Conservation (phyloP, 2,329 filamentous ascomycete species). For the Tolypocladium cylindrosporum region DNA sequence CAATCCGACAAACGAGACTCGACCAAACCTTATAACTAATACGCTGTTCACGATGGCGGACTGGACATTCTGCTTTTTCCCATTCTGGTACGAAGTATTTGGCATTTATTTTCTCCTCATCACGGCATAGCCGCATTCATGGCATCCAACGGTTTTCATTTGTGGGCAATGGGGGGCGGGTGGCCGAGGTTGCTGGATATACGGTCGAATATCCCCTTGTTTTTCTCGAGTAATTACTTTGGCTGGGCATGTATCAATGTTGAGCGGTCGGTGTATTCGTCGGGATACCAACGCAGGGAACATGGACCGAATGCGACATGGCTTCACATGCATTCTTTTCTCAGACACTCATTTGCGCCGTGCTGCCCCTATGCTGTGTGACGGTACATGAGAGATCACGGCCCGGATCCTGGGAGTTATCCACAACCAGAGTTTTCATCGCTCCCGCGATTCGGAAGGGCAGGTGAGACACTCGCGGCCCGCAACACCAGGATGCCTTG, state of each 20-base stretch:
- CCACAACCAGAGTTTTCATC: not conserved
- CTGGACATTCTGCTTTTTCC: not conserved
- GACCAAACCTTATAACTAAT: not conserved
- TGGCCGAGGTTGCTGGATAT: not conserved
- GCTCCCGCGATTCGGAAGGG: not conserved
- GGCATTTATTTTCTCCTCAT: too few species aligned
- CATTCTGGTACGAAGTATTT: not conserved
- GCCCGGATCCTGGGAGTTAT: not conserved
- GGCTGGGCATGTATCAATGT: not conserved
- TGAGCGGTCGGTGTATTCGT: too few species aligned
- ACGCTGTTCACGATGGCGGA: not conserved
- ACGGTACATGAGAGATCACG: not conserved
- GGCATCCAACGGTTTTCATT: not conserved
- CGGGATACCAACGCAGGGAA: not conserved
- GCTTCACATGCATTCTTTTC: not conserved
- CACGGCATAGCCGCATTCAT: not conserved
- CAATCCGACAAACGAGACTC: not conserved
- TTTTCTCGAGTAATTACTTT: not conserved
- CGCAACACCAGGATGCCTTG: too few species aligned
- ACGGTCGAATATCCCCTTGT: too few species aligned
- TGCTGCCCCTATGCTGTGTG: not conserved
- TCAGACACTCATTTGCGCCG: not conserved
- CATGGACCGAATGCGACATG: too few species aligned
- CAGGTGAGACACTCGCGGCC: not conserved
- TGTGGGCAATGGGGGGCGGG: not conserved